Base-by-base conservation (phyloP, 257 asterid species). In the Jaltomata sinuosa region DNA sequence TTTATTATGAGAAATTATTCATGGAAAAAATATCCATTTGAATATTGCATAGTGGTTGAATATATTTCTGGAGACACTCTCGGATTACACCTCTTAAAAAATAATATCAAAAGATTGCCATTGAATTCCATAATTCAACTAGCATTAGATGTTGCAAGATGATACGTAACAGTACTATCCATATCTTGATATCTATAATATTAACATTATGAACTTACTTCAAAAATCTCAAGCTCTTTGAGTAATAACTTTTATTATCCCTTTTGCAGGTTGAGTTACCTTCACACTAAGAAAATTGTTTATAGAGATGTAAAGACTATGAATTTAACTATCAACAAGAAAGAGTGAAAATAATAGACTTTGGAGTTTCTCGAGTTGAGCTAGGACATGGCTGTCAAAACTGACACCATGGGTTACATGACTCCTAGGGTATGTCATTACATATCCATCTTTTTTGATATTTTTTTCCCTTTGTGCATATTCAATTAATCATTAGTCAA, bases 221-320 rank as follows among this genome's bases (percentile, higher is more conserved):
- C n/a, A n/a, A n/a, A n/a, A n/a, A n/a, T n/a, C n/a, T n/a, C n/a
- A n/a, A n/a, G n/a, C n/a, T n/a, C n/a, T n/a, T n/a, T n/a, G n/a
- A n/a, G n/a, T n/a, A n/a, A n/a, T n/a, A n/a, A n/a, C n/a, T n/a
- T n/a, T n/a, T n/a, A n/a, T n/a, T n/a, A n/a, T n/a, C n/a, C n/a
- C n/a, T n/a, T n/a, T n/a, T n/a, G n/a, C n/a, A n/a, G 90, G 40
- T 79, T 85, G 79, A 59, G 72, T 53, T 88, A 88, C 64, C 81
- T 88, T 77, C 90, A 88, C 32, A 80, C 87, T 0, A 8, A 80
- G 12, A 83, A 88, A 79, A 65, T 88, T 10, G 85, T 80, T 5
- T 88, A 88, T 21, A 71, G 90, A 22, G 90, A 88, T 72, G 72
- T 87, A 29, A 87, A 84, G 87, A 67, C 85, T 1, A 31, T 54